Base-by-base conservation (phyloP, 768 basidiomycete genomes). In the Arthromyces matolae region DNA sequence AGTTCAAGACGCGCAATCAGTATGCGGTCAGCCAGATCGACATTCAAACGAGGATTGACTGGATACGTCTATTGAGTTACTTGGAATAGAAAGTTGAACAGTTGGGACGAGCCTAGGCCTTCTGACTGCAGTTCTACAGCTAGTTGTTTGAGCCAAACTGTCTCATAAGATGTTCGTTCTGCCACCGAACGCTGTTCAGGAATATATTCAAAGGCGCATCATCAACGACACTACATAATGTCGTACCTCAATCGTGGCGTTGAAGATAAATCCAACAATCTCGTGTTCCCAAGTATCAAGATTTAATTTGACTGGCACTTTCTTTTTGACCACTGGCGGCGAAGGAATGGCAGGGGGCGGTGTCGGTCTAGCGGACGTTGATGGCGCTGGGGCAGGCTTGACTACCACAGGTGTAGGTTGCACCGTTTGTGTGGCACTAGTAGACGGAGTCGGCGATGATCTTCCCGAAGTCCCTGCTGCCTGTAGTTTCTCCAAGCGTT, bases 401-500 rank as follows among this genome's bases (percentile, higher is more conserved):
- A 73, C 67, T 14, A 67, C 52, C 7, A 67, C 64, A 18, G 65
- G 47, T 12, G 68, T 38, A 18, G 51, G 43, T 32, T 52, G 64
- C 37, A 64, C 60, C 42, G 56, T 55, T 25, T 63, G 59, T 32
- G 62, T 56, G 34, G 65, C 48, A 19, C 64, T 55, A 10, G 72
- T 40, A 8, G 72, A 59, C 10, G 71, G 50, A 10, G 73, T 59
- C 9, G 77, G 60, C 8, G 77, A 64, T 0, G 75, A 59, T 33
- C 57, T 49, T 42, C 49, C 58, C 27, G 68, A 52, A 18, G 56
- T 39, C 12, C 69, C 53, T 34, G 68, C 57, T 31, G 61, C 71
- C 60, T 88, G 86, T 7, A 97, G 76, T 64, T 89, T 91, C 25
- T 89, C 93, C 43, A 98, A 76, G 47, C 94, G 83, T 68, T 95